Base-by-base conservation (phyloP, 1,139 yeast species). In the Debaryomyces coudertii region DNA sequence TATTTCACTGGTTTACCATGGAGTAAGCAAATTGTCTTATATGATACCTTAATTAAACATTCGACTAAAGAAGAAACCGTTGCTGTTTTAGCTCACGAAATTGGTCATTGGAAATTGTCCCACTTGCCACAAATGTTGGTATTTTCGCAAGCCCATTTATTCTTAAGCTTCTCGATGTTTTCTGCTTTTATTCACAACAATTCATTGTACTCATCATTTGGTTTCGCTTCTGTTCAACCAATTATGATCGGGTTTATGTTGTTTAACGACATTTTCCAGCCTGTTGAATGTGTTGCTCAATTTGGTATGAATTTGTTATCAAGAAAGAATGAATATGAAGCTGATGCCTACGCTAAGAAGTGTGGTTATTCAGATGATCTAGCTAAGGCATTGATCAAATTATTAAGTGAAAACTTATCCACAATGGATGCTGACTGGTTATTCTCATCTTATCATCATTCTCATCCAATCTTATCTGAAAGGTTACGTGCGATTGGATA, bases 1-100 rank as follows among this genome's bases (percentile, higher is more conserved):
- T 93, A 89, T 66, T 93, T 93, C 63, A 83, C 88, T 55, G 99
- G 99, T 5, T 77, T 93, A 58, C 99, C 99, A 38, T 92, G 97
- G 95, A 85, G 90, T 47, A 93, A 93, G 69, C 93, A 92, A 66
- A 93, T 93, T 68, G 98, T 93, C 42, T 78, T 93, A 45, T 93
- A 77, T 63, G 99, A 93, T 60, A 93, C 98, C 7, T 79, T 93
- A 68, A 85, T 93, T 54, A 84, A 87, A 50, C 87, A 88, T 47
- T 84, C 92, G 27, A 71, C 90, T 28, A 79, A 82, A 28, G 80
- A 79, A 41, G 96, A 93, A 67, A 88, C 92, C 27, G 90, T 92
- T 45, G 97, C 99, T 36, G 96, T 93, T 1, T 76, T 93, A 58
- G 98, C 96, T 18, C 99, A 93, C 63, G 99, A 93, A 71, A 87